Evolutionary conservation across 768 basidiomycete species (phyloP).

Genomic region (Rhizopogon salebrosus): DNA sequence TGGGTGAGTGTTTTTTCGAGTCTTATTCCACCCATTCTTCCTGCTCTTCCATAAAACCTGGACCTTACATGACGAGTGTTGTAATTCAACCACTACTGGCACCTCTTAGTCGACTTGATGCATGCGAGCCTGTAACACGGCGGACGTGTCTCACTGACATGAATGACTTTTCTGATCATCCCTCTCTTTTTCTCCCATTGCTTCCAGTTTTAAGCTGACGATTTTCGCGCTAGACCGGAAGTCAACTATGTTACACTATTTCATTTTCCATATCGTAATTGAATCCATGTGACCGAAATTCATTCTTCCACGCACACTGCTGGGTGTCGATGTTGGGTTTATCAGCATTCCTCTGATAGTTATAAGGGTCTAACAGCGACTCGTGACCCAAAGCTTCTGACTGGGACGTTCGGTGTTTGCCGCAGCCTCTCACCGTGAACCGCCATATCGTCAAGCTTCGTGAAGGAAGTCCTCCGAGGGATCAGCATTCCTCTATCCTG

Average conservation of each 20-base stretch:
- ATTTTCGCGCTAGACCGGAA: neutral
- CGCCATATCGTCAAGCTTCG: too few species aligned
- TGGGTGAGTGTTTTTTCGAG: neutral
- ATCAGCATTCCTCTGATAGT: neutral
- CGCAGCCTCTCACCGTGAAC: too few species aligned
- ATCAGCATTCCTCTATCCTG: too few species aligned
- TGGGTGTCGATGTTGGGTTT: too few species aligned
- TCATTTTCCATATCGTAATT: neutral
- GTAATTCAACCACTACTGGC: conserved; percentile 70
- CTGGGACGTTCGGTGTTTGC: too few species aligned
- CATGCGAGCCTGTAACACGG: conserved; percentile 27
- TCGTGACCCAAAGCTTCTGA: too few species aligned
- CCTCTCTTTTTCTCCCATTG: neutral
- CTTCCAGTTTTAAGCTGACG: conserved; percentile 12
- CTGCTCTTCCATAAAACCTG: neutral
- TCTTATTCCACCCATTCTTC: neutral
- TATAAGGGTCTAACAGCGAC: too few species aligned
- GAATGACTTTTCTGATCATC: conserved; percentile 51
- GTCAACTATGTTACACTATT: neutral
- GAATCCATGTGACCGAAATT: neutral
- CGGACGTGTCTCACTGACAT: conserved; percentile 71
- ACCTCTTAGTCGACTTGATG: conserved; percentile 88
- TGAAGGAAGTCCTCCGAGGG: too few species aligned
- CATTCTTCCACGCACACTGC: neutral
- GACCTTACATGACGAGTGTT: conserved; percentile 70